A percentile compares a stretch with the other conserved stretches of the same genome.
Evolutionary conservation across 805 yeast species (phyloP).

Genomic region (Kazachstania viticola): DNA sequence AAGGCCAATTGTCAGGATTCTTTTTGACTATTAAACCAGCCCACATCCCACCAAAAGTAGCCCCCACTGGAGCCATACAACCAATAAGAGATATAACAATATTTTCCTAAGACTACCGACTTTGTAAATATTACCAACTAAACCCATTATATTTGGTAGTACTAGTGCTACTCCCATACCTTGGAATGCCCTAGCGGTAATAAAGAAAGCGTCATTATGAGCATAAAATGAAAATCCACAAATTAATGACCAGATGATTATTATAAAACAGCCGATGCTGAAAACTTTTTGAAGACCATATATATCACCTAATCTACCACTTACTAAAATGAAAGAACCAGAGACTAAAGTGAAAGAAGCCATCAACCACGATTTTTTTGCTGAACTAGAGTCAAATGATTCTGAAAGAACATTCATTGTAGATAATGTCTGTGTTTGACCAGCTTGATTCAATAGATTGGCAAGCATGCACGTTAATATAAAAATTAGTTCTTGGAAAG

Average conservation of each 20-base stretch:
- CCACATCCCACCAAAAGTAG: slow-evolving; percentile 41
- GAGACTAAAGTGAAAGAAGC: slow-evolving; percentile 61
- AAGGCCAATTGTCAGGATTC: slow-evolving; percentile 16
- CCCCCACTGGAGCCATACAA: slow-evolving; percentile 49
- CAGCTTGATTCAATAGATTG: slow-evolving; percentile 33
- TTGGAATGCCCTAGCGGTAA: slow-evolving; percentile 43
- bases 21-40: slow-evolving; percentile 32
- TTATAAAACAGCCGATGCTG: slow-evolving; percentile 43
- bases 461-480: slow-evolving; percentile 23
- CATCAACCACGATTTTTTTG: slow-evolving; percentile 48
- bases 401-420: slow-evolving; percentile 27
- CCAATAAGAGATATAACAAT: slow-evolving; percentile 44
- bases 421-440: slow-evolving; percentile 29
- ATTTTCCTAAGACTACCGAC: slow-evolving; percentile 35
- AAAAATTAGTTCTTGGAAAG: slow-evolving; percentile 18
- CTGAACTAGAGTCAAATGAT: slow-evolving; percentile 24
- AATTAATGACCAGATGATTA: slow-evolving; percentile 45
- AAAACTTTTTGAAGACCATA: slow-evolving; percentile 50
- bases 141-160: slow-evolving; percentile 49
- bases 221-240: slow-evolving; percentile 48
- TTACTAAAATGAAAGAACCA: slow-evolving; percentile 58
- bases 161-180: slow-evolving; percentile 52
- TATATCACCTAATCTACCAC: slow-evolving; percentile 64
- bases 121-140: slow-evolving; percentile 37
- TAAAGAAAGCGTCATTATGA: slow-evolving; percentile 38